Conservation (phyloP, 306 rosid genomes). For the Pyrus communis region DNA sequence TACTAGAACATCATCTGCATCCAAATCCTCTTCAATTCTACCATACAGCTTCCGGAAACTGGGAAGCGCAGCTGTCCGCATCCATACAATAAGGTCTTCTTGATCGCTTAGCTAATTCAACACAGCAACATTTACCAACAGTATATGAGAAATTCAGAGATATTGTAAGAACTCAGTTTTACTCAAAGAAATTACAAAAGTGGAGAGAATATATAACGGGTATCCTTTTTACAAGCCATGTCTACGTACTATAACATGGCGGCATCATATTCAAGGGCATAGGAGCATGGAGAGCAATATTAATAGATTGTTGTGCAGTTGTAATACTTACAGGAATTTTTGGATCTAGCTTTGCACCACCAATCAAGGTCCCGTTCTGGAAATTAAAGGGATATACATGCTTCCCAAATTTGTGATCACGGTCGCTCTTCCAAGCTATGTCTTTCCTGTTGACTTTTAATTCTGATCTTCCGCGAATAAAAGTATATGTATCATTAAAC, state of each 20-base stretch:
- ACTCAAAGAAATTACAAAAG: neutral
- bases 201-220: neutral
- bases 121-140: conserved; percentile 3
- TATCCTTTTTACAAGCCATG: neutral
- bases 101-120: conserved; percentile 72
- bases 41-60: conserved; percentile 88
- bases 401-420: conserved; percentile 79
- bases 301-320: conserved; percentile 4
- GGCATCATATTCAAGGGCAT: neutral
- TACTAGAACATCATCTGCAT: conserved; percentile 61
- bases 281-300: neutral
- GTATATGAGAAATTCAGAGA: conserved; percentile 17
- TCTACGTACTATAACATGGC: neutral
- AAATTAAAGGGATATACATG: conserved; percentile 86
- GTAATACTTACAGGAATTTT: conserved; percentile 64
- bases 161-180: conserved; percentile 16
- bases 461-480: conserved; percentile 54
- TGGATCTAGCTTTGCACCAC: conserved; percentile 76
- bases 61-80: conserved; percentile 98
- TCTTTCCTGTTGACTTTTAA: conserved; percentile 71
- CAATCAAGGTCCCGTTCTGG: conserved; percentile 83
- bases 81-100: conserved; percentile 97
- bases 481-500: conserved; percentile 73
- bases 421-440: conserved; percentile 97
- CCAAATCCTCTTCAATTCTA: conserved; percentile 86